phyloP scores from a whole-genome alignment of 148 eudicot genomes.

The Camellia japonica region DNA sequence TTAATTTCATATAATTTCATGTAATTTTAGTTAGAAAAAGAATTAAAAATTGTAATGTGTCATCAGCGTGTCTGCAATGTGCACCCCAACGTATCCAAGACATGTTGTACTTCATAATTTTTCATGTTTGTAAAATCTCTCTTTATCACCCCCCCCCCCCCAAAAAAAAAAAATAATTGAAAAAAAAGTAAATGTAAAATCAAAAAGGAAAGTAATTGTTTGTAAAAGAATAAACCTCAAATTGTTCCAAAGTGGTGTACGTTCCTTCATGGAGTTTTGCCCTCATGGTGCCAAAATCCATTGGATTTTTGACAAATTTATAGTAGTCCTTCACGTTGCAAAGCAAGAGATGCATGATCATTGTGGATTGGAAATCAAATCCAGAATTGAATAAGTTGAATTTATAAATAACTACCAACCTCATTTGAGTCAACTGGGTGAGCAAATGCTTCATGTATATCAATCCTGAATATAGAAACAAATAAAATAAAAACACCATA shows the following conservation, averaged over 20 bases:
- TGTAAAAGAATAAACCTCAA: conserved; percentile 24
- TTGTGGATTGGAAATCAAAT: not conserved
- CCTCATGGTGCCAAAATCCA: conserved; percentile 47
- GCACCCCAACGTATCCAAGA: too few relatives aligned
- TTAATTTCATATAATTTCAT: too few relatives aligned
- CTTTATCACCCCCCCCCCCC: too few relatives aligned
- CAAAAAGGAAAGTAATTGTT: not conserved
- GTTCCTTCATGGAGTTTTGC: conserved; percentile 28
- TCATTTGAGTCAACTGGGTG: conserved; percentile 21
- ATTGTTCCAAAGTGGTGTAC: conserved; percentile 26
- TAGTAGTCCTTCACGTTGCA: conserved; percentile 26
- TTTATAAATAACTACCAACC: not conserved
- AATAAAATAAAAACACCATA: too few relatives aligned
- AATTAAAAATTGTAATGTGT: not conserved
- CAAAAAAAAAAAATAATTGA: too few relatives aligned
- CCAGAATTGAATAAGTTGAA: not conserved
- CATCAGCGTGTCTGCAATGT: too few relatives aligned
- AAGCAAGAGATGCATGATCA: not conserved
- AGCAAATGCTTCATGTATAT: conserved; percentile 16
- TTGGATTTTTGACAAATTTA: conserved; percentile 30
- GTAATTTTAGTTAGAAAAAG: not conserved
- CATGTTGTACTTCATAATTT: too few relatives aligned
- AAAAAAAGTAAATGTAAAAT: too few relatives aligned
- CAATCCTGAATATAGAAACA: conserved; percentile 18
- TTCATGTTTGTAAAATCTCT: too few relatives aligned